Evolutionary conservation across 1,284 basidiomycete genomes (phyloP).

Genomic region (Ustilago trichophora): DNA sequence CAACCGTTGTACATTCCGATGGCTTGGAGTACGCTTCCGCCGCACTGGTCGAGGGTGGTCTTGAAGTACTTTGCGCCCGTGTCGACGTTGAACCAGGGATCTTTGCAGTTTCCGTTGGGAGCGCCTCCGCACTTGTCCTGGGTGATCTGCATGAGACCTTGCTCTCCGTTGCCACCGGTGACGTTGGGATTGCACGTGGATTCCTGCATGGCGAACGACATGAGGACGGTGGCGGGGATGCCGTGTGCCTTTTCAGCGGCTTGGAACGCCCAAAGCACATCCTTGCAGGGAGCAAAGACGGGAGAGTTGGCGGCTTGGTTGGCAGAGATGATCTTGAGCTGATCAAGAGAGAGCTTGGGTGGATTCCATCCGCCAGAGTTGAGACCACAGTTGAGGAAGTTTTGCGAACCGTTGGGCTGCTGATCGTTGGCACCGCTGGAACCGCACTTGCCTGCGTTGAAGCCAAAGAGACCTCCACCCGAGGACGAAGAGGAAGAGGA

Average conservation of each 20-base stretch:
- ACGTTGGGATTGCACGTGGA: slow-evolving; percentile 51
- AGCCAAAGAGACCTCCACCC: slow-evolving; percentile 37
- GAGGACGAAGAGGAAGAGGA: slow-evolving; percentile 17
- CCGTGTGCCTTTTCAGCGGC: slow-evolving; percentile 32
- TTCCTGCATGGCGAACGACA: slow-evolving; percentile 59
- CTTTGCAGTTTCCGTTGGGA: slow-evolving; percentile 49
- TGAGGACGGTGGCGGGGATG: slow-evolving; percentile 51
- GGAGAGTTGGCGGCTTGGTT: slow-evolving; percentile 30
- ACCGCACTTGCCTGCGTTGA: slow-evolving; percentile 27
- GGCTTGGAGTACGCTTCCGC: slow-evolving; percentile 42
- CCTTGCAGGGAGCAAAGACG: slow-evolving; percentile 51
- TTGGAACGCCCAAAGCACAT: slow-evolving; percentile 47
- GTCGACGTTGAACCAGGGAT: slow-evolving; percentile 48
- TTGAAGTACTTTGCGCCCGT: slow-evolving; percentile 57
- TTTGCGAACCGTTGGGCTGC: slow-evolving; percentile 51
- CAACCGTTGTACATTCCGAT: slow-evolving; percentile 59
- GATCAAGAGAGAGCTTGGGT: slow-evolving; percentile 37
- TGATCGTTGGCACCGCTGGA: slow-evolving; percentile 28
- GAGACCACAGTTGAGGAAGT: slow-evolving; percentile 58
- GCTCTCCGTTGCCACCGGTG: slow-evolving; percentile 55
- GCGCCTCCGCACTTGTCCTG: slow-evolving; percentile 55
- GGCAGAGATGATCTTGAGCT: slow-evolving; percentile 46
- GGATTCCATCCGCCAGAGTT: slow-evolving; percentile 48
- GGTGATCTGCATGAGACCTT: slow-evolving; percentile 61
- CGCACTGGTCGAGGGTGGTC: slow-evolving; percentile 27